phyloP scores from a whole-genome alignment of 257 asterid genomes.

The Verbena officinalis region DNA sequence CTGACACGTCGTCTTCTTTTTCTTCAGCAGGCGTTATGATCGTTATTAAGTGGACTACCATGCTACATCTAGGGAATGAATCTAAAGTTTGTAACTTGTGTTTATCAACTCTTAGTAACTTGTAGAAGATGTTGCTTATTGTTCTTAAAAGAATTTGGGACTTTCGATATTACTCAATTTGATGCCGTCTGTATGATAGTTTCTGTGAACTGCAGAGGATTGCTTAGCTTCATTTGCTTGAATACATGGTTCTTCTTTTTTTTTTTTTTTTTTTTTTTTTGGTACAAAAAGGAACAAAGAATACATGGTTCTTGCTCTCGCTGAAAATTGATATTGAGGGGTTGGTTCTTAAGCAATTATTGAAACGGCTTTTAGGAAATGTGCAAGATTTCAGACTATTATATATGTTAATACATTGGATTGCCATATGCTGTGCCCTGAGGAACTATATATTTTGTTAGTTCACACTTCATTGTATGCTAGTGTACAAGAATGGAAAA shows the following conservation, averaged over 20 bases:
- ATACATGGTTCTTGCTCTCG: too few species aligned
- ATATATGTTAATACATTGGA: too few species aligned
- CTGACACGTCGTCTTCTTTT: background rate
- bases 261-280: too few species aligned
- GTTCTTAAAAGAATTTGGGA: background rate
- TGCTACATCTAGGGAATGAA: conserved; percentile 3
- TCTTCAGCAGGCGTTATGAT: conserved; percentile 35
- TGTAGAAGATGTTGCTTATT: conserved; percentile 1
- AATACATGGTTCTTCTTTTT: background rate
- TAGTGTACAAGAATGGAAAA: too few species aligned
- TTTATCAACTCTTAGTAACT: background rate
- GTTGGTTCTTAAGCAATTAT: too few species aligned
- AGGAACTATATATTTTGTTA: too few species aligned
- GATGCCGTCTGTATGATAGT: background rate
- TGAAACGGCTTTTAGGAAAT: too few species aligned
- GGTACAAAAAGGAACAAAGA: too few species aligned
- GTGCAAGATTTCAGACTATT: too few species aligned
- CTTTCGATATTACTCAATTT: background rate
- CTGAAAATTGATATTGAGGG: too few species aligned
- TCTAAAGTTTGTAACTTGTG: conserved; percentile 1
- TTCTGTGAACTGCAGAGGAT: background rate
- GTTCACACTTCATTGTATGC: too few species aligned
- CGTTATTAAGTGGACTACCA: conserved; percentile 32
- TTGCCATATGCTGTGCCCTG: too few species aligned
- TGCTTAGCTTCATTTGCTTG: conserved; percentile 10